phyloP scores from a whole-genome alignment of 2,329 filamentous ascomycete species.

The Aspergillus pseudoviridinutans region DNA sequence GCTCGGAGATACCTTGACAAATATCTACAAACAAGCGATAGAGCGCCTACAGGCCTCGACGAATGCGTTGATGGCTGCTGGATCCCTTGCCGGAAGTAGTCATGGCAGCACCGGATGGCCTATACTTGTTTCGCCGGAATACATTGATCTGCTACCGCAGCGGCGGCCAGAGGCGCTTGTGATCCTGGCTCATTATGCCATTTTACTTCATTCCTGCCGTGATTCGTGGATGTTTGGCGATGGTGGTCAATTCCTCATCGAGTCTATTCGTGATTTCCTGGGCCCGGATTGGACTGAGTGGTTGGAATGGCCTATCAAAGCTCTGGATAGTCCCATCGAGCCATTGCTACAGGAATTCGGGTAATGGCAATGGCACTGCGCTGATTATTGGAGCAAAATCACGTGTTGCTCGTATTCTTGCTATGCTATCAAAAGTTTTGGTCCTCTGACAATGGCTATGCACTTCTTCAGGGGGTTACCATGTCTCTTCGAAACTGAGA shows the following conservation, averaged over 20 bases:
- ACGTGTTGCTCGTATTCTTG: neutral
- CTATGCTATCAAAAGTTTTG: neutral
- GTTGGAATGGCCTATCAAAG: constrained; percentile 22
- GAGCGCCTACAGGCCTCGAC: constrained; percentile 8
- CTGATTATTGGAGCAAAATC: neutral
- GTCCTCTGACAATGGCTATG: neutral
- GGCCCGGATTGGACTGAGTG: constrained; percentile 25
- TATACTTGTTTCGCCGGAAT: constrained; percentile 25
- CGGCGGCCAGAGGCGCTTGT: constrained; percentile 36
- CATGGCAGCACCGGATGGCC: constrained; percentile 21
- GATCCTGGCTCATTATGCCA: constrained; percentile 37
- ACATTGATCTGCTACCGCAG: constrained; percentile 25
- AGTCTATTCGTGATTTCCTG: constrained; percentile 18
- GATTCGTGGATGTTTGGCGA: constrained; percentile 34
- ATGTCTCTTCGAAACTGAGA: neutral
- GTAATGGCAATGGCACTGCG: neutral
- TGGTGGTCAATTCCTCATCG: constrained; percentile 25
- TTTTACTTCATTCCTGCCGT: constrained; percentile 31
- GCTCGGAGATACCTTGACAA: constrained; percentile 1
- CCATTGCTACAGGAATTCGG: neutral
- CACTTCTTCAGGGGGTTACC: neutral
- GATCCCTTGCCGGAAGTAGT: neutral
- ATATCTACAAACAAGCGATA: constrained; percentile 7
- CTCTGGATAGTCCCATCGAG: neutral
- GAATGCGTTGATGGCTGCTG: neutral